phyloP scores from a whole-genome alignment of 2,329 filamentous ascomycete species.

The Penicillium brasilianum region DNA sequence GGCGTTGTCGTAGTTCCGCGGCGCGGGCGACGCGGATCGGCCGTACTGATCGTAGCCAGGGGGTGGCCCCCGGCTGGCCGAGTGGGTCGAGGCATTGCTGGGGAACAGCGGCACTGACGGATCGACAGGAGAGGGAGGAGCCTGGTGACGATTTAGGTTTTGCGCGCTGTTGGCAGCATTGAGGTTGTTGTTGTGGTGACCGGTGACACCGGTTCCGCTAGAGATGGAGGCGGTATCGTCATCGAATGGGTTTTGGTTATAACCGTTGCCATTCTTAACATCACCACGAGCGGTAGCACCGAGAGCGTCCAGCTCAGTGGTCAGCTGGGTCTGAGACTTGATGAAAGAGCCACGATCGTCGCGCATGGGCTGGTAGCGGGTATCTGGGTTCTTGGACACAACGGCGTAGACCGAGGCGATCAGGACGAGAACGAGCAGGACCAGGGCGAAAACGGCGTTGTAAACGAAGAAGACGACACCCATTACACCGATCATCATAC shows the following conservation, averaged over 20 bases:
- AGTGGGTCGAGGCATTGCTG: slow-evolving; percentile 44
- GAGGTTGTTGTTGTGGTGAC: slow-evolving; percentile 54
- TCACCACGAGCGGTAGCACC: slow-evolving; percentile 88
- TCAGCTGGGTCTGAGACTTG: slow-evolving; percentile 87
- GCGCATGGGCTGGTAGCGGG: slow-evolving; percentile 93
- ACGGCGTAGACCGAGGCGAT: slow-evolving; percentile 79
- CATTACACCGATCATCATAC: slow-evolving; percentile 82
- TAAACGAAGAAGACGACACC: slow-evolving; percentile 87
- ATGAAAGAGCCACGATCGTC: slow-evolving; percentile 97
- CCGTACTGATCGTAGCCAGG: slow-evolving; percentile 41
- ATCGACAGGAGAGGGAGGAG: slow-evolving; percentile 56
- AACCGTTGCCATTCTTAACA: slow-evolving; percentile 61
- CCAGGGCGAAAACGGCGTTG: slow-evolving; percentile 81
- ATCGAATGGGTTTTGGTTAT: slow-evolving; percentile 66
- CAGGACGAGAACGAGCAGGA: slow-evolving; percentile 81
- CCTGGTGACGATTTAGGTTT: slow-evolving; percentile 39
- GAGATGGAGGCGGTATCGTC: slow-evolving; percentile 74
- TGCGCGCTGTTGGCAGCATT: slow-evolving; percentile 34
- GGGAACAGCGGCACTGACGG: slow-evolving; percentile 55
- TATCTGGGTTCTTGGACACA: slow-evolving; percentile 91
- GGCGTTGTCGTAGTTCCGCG: slow-evolving; percentile 39
- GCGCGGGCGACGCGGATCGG: slow-evolving; percentile 41
- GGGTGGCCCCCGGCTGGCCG: slow-evolving; percentile 42
- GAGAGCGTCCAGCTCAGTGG: slow-evolving; percentile 87
- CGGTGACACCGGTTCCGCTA: slow-evolving; percentile 53